Evolutionary conservation across 768 basidiomycete species (phyloP), one percentile per base, ranked within the genome.

Genomic region (Tylopilus cervinicoccineus): DNA sequence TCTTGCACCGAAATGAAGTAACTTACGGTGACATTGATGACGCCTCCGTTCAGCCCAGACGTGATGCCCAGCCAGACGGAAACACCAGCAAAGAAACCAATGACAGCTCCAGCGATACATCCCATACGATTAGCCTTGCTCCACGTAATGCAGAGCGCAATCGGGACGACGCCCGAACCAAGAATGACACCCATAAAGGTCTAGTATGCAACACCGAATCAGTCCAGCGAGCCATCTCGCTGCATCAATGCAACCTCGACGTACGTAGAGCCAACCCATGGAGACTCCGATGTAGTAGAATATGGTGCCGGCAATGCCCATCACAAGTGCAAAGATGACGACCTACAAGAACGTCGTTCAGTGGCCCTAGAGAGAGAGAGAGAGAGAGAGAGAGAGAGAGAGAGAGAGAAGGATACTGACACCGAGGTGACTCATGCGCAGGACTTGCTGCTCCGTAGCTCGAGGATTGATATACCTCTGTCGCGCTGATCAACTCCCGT

Each of bases 211-310:
- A n/a, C 11, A 12, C 33, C 9, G 40, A 26, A 37, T 41, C 41
- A 45, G 31, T 10, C 38, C 34, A 22, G 13, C 20, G 20, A 29
- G 23, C 23, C 27, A n/a, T 41, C 22, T 3, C 24, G 2, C 24
- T 16, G n/a, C 17, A 28, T 13, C 19, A 11, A 5, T 23, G 34
- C n/a, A n/a, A 20, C 28, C 38, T 7, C 32, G 20, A 75, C 84
- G 42, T 55, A 89, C 86, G 56, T 93, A 93, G 47, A 94, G 82
- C 89, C 91, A 94, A 19, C 92, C 92, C 86, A 94, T 86, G 22
- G 86, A 89, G 23, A 94, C 83, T 7, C 92, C 92, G 54, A 93
- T 91, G 64, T 87, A 93, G 69, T 73, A 90, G 74, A 95, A 95
- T 43, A 91, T 85, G 26, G 87, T 65, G 0, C 91, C 91, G 0